Percentiles rank a stretch among this genome's conserved stretches.
Conservation (phyloP, 345 rosid genomes). For the Ceriops zippeliana region DNA sequence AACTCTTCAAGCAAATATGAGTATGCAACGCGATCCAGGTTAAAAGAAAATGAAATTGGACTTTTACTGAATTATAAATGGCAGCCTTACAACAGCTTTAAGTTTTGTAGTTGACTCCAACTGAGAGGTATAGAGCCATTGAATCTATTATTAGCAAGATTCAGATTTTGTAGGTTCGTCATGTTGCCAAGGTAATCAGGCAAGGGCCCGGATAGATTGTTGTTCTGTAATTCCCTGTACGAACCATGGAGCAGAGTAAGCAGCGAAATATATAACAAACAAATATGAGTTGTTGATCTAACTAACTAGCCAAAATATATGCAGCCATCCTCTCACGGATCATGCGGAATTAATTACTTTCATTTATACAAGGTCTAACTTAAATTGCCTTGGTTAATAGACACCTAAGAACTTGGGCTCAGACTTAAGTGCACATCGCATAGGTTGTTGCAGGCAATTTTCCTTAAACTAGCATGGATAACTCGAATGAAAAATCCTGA, state of each 20-base stretch:
- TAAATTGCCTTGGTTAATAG: no score
- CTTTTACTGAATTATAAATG: not conserved
- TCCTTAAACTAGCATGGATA: no score
- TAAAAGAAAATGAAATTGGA: not conserved
- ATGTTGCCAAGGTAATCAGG: constrained; percentile 68
- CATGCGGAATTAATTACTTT: no score
- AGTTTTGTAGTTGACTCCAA: constrained; percentile 66
- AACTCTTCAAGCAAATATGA: not conserved
- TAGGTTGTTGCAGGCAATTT: no score
- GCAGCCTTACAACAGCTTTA: constrained; percentile 60
- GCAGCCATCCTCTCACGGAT: no score
- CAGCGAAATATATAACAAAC: not conserved
- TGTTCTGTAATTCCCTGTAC: constrained; percentile 85
- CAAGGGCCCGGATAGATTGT: constrained; percentile 59
- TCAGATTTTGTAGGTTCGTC: constrained; percentile 53
- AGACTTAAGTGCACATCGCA: no score
- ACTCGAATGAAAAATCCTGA: no score
- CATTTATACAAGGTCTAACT: no score
- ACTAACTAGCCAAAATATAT: no score
- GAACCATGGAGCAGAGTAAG: constrained; percentile 18
- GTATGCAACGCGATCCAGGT: not conserved
- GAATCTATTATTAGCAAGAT: constrained; percentile 76
- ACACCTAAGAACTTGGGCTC: no score
- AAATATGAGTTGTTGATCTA: not conserved
- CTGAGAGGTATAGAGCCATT: constrained; percentile 61